A percentile compares a stretch with the other conserved stretches of the same genome.
phyloP scores from a whole-genome alignment of 2,329 filamentous ascomycete genomes.

The Amylocarpus encephaloides region DNA sequence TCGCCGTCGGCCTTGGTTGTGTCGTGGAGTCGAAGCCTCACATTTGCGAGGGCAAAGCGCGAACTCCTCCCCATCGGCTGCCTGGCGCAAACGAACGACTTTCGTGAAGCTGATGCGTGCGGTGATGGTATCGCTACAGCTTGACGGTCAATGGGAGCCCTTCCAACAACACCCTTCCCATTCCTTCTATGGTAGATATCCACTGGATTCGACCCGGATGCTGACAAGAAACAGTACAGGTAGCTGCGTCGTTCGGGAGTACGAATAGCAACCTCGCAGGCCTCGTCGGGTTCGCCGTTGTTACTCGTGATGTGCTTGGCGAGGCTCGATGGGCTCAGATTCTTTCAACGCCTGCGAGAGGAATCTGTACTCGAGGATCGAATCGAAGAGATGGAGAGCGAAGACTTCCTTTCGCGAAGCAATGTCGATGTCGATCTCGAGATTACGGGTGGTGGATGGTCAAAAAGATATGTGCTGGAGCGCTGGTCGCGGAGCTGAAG shows the following conservation, averaged over 20 bases:
- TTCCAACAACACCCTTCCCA: not conserved
- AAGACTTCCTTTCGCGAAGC: not conserved
- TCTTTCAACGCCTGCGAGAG: slow-evolving; percentile 5
- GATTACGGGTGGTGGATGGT: not conserved
- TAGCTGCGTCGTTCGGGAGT: not conserved
- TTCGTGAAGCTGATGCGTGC: not conserved
- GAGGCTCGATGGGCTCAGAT: not conserved
- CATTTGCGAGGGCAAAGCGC: not conserved
- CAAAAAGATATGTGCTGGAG: no score
- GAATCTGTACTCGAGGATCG: not conserved
- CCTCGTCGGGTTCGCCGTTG: not conserved
- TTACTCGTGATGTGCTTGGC: not conserved
- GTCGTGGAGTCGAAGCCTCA: no score
- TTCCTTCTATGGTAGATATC: not conserved
- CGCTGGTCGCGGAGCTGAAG: slow-evolving; percentile 3
- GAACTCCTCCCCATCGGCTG: not conserved
- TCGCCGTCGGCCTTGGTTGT: no score
- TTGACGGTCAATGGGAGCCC: not conserved
- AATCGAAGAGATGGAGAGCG: not conserved
- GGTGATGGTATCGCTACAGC: not conserved
- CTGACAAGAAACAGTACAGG: not conserved
- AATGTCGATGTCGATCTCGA: not conserved
- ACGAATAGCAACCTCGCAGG: not conserved
- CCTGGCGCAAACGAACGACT: not conserved
- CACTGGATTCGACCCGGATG: not conserved